Conservation (phyloP, 768 basidiomycete species). For the Lactarius deliciosus region DNA sequence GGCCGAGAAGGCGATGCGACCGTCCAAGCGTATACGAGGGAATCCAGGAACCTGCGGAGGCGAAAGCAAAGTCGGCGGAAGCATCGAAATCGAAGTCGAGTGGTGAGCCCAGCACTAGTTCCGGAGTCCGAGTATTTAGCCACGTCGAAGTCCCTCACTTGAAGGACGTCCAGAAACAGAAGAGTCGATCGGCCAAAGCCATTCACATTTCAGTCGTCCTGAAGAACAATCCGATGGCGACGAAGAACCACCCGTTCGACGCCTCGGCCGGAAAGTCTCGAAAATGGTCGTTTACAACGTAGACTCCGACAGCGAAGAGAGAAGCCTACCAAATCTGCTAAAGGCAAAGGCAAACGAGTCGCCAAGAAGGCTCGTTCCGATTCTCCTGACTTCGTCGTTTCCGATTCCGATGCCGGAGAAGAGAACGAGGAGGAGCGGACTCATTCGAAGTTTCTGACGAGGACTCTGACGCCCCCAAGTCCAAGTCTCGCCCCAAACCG, state of each 20-base stretch:
- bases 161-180: conserved; percentile 22
- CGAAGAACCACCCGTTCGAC: conserved; percentile 23
- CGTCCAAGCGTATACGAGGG: conserved; percentile 75
- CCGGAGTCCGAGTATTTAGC: conserved; percentile 21
- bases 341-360: neutral
- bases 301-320: conserved; percentile 25
- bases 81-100: conserved; percentile 7
- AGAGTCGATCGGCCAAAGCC: neutral
- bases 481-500: conserved; percentile 36
- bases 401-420: conserved; percentile 38
- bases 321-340: conserved; percentile 28
- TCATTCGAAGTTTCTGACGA: conserved; percentile 33
- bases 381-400: conserved; percentile 33
- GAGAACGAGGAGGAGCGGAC: conserved; percentile 32
- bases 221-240: conserved; percentile 14
- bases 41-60: conserved; percentile 32
- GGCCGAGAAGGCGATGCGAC: conserved; percentile 44
- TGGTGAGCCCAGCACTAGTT: conserved; percentile 18
- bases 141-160: conserved; percentile 24
- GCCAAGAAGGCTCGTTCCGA: conserved; percentile 27
- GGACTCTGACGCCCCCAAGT: conserved; percentile 39
- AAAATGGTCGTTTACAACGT: conserved; percentile 23
- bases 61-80: neutral
- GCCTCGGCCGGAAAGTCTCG: conserved; percentile 23
- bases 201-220: conserved; percentile 19